Conservation (phyloP, 352 stramenopile species). For the Discostella stelligera region DNA sequence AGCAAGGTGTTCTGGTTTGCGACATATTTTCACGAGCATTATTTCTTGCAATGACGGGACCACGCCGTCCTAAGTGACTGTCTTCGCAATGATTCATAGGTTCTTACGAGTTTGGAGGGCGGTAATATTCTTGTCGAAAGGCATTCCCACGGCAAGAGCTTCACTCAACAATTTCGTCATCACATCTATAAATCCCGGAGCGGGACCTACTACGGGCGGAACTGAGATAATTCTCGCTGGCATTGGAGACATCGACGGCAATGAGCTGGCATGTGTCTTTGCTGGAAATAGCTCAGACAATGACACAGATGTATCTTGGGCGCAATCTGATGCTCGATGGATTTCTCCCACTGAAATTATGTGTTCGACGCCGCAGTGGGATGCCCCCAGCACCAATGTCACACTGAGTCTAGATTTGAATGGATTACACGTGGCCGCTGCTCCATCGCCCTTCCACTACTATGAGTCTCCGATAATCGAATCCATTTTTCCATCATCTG, state of each 20-base stretch:
- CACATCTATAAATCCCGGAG: conserved; percentile 24
- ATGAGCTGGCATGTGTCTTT: conserved; percentile 30
- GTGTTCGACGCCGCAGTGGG: conserved; percentile 22
- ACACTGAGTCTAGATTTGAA: conserved; percentile 23
- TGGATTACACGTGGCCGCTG: conserved; percentile 8
- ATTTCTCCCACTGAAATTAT: conserved; percentile 34
- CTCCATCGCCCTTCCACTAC: conserved; percentile 34
- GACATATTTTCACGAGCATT: neutral
- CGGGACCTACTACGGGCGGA: conserved; percentile 16
- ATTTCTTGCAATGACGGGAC: conserved; percentile 4
- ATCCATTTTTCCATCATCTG: conserved; percentile 43
- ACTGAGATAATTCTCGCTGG: conserved; percentile 23
- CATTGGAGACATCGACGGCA: conserved; percentile 11
- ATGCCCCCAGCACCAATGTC: conserved; percentile 5
- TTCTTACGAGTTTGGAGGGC: neutral
- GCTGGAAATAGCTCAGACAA: neutral
- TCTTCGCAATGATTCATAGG: conserved; percentile 15
- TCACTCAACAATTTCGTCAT: conserved; percentile 12
- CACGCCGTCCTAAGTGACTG: neutral
- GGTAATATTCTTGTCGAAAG: conserved; percentile 6
- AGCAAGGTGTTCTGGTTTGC: too few species aligned
- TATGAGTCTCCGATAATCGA: conserved; percentile 31
- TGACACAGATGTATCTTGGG: neutral
- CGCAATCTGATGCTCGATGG: conserved; percentile 19
- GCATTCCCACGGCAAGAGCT: neutral